Percentiles rank a stretch among this genome's conserved stretches.
Conservation (phyloP, 78 protist species). For the Planoprotostelium fungivorum region DNA sequence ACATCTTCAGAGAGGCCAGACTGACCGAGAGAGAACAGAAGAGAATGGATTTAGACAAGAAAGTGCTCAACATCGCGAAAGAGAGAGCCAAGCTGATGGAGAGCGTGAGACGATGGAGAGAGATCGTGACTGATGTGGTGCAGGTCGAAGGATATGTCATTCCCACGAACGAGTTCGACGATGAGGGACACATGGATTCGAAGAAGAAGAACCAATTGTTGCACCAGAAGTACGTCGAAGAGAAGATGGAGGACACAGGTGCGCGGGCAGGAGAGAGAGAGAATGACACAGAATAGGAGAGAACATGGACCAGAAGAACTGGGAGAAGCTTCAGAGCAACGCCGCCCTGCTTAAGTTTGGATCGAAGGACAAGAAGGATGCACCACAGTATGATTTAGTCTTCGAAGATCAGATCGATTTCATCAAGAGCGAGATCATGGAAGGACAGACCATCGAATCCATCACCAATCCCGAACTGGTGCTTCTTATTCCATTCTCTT, state of each 20-base stretch:
- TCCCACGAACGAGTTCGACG: constrained; percentile 6
- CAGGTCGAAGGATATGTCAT: constrained; percentile 4
- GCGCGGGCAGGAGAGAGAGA: background rate
- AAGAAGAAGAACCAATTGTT: background rate
- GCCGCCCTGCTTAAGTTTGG: constrained; percentile 26
- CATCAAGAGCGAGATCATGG: constrained; percentile 35
- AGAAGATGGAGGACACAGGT: background rate
- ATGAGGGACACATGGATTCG: background rate
- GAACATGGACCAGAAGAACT: constrained; percentile 50
- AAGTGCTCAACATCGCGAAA: constrained; percentile 49
- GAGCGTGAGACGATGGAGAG: background rate
- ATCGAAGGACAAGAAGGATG: constrained; percentile 6
- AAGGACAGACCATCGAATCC: constrained; percentile 17
- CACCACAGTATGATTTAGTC: constrained; percentile 50
- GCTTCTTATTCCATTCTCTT: background rate
- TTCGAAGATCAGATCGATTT: constrained; percentile 82
- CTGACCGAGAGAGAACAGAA: constrained; percentile 63
- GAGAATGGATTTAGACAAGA: constrained; percentile 59
- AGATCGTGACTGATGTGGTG: background rate
- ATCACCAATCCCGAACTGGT: constrained; percentile 8
- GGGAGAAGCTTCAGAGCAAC: constrained; percentile 63
- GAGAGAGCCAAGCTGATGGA: constrained; percentile 11
- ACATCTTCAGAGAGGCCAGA: constrained; percentile 46
- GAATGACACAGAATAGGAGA: background rate
- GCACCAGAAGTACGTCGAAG: background rate